Evolutionary conservation across 108 stramenopile species (phyloP).

Genomic region (Seminavis robusta): DNA sequence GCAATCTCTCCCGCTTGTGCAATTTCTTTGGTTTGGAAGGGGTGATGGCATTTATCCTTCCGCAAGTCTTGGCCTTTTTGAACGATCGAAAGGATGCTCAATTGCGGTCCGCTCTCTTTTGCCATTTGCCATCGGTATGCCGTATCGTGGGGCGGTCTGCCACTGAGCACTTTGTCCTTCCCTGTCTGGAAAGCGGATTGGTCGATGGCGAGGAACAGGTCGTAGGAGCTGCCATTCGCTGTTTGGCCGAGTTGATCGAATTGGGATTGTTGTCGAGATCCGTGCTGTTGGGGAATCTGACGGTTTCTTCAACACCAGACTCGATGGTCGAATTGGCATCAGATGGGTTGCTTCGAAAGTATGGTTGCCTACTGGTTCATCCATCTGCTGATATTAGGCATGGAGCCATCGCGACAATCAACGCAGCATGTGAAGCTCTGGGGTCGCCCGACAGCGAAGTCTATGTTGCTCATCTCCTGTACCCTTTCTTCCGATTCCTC

Average conservation of each 20-base stretch:
- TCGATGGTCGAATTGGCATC: slow-evolving; percentile 10
- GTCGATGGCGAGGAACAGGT: slow-evolving; percentile 89
- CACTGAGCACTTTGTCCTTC: slow-evolving; percentile 93
- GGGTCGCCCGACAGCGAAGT: slow-evolving; percentile 68
- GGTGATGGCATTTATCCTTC: slow-evolving; percentile 83
- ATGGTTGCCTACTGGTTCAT: slow-evolving; percentile 69
- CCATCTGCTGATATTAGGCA: slow-evolving; percentile 53
- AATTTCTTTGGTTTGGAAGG: slow-evolving; percentile 91
- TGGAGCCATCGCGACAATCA: slow-evolving; percentile 39
- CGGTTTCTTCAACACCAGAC: neutral
- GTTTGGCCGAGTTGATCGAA: slow-evolving; percentile 57
- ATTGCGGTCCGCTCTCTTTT: slow-evolving; percentile 86
- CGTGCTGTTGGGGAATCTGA: slow-evolving; percentile 34
- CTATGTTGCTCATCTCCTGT: slow-evolving; percentile 53
- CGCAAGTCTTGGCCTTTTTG: slow-evolving; percentile 89
- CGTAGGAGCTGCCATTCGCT: slow-evolving; percentile 63
- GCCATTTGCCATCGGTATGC: slow-evolving; percentile 84
- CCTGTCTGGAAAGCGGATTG: slow-evolving; percentile 91
- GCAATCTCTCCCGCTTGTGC: slow-evolving; percentile 80
- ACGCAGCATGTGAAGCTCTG: slow-evolving; percentile 41
- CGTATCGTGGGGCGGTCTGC: slow-evolving; percentile 86
- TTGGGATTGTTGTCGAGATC: slow-evolving; percentile 59
- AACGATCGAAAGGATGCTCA: slow-evolving; percentile 95
- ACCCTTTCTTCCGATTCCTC: slow-evolving; percentile 67
- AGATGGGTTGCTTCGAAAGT: slow-evolving; percentile 63